Conservation (phyloP, 768 basidiomycete genomes). For the Boletus eberwhitei region DNA sequence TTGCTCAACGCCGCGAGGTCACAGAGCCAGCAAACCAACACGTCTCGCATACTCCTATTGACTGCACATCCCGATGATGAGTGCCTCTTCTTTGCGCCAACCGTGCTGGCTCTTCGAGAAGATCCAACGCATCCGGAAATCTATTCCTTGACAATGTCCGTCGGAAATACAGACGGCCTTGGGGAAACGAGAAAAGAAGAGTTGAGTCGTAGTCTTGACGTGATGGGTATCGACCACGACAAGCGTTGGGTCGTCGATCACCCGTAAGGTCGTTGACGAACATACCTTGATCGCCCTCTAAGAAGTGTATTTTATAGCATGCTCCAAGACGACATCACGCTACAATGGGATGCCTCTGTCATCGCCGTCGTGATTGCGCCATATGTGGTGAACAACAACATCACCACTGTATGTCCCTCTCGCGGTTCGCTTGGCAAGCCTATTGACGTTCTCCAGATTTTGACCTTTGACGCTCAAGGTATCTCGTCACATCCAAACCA, state of each 20-base stretch:
- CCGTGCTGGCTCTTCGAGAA: slow-evolving; percentile 53
- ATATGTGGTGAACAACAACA: slow-evolving; percentile 56
- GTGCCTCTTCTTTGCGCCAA: slow-evolving; percentile 91
- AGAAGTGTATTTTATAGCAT: slow-evolving; percentile 39
- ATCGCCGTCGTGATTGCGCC: slow-evolving; percentile 58
- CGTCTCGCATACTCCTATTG: slow-evolving; percentile 52
- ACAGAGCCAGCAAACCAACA: not conserved
- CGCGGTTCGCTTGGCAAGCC: not conserved
- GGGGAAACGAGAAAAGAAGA: slow-evolving; percentile 60
- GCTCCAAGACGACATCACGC: slow-evolving; percentile 72
- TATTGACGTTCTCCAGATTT: slow-evolving; percentile 47
- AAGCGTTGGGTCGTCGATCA: slow-evolving; percentile 64
- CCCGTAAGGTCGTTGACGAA: slow-evolving; percentile 48
- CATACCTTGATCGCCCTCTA: slow-evolving; percentile 7
- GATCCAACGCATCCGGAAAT: slow-evolving; percentile 33
- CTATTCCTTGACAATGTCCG: slow-evolving; percentile 70
- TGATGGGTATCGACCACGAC: slow-evolving; percentile 57
- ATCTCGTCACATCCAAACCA: slow-evolving; percentile 90
- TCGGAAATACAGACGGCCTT: slow-evolving; percentile 76
- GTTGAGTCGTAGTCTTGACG: slow-evolving; percentile 57
- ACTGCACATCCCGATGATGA: slow-evolving; percentile 97
- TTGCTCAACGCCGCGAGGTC: slow-evolving; percentile 8
- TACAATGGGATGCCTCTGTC: slow-evolving; percentile 56
- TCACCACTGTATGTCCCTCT: slow-evolving; percentile 52
- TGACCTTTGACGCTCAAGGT: slow-evolving; percentile 79